Conservation (phyloP, 2,329 filamentous ascomycete genomes). For the Cytospora mali region DNA sequence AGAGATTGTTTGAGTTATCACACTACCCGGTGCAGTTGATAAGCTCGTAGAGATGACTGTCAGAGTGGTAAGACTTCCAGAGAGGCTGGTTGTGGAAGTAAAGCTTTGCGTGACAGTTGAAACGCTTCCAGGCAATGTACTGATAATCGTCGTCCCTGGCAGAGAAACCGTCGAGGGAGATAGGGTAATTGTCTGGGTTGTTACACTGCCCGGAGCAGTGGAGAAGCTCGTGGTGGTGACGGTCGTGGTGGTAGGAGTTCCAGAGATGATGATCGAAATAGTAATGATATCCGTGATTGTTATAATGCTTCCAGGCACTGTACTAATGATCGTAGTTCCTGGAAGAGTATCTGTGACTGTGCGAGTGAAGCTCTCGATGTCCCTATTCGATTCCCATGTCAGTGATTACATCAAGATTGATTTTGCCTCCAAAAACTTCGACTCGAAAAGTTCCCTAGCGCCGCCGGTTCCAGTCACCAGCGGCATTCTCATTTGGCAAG, state of each 20-base stretch:
- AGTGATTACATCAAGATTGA: not conserved
- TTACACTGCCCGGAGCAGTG: not conserved
- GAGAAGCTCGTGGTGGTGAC: constrained; percentile 5
- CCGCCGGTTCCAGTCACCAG: not conserved
- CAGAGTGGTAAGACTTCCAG: constrained; percentile 14
- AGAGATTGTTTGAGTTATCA: not conserved
- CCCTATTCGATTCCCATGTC: not conserved
- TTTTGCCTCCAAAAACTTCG: not conserved
- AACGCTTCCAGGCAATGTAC: not conserved
- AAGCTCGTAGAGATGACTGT: constrained; percentile 9
- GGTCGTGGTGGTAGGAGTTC: constrained; percentile 10
- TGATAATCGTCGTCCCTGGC: not conserved
- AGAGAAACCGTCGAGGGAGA: not conserved
- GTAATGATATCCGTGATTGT: constrained; percentile 28
- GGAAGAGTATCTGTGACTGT: constrained; percentile 1
- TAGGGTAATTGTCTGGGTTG: not conserved
- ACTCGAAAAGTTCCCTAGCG: not conserved
- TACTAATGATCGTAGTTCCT: not conserved
- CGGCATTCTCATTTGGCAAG: not conserved
- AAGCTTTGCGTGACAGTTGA: constrained; percentile 28
- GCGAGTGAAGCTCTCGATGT: not conserved
- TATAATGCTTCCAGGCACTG: constrained; percentile 12
- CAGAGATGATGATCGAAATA: constrained; percentile 17
- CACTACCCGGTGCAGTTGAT: not conserved
- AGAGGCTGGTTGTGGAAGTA: constrained; percentile 23